These are phyloP conservation scores for Lepidium sativum DNA, from an alignment of 345 rosid genomes.

Conservation along the genomic window DNA sequence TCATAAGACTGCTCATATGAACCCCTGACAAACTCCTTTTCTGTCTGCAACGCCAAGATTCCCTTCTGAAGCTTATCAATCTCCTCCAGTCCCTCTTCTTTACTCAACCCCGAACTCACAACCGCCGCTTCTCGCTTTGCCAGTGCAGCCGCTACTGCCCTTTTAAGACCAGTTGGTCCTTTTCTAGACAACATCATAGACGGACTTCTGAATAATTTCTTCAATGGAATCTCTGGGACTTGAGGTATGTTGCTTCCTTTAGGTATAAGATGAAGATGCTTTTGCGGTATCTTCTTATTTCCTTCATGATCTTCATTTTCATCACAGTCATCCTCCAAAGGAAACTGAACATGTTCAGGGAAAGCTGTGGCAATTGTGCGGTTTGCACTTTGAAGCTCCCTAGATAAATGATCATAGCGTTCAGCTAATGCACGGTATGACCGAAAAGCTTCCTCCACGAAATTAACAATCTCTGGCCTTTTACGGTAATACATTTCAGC, in stretches of 20 bases:
- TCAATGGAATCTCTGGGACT: constrained; percentile 38
- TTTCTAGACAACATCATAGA: constrained; percentile 31
- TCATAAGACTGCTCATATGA: no score
- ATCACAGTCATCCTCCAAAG: constrained; percentile 45
- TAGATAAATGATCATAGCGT: no score
- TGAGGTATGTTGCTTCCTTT: constrained; percentile 33
- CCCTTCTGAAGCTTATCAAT: no score
- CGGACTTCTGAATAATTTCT: constrained; percentile 38
- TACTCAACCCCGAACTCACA: no score
- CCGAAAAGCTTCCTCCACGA: constrained; percentile 58
- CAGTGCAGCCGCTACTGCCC: constrained; percentile 14
- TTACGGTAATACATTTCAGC: constrained; percentile 68
- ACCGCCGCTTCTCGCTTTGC: constrained; percentile 20
- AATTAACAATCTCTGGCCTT: constrained; percentile 62
- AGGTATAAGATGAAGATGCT: constrained; percentile 18
- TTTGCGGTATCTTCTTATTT: constrained; percentile 2
- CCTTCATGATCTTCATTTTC: constrained; percentile 12
- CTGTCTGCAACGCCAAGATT: no score
- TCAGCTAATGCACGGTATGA: constrained; percentile 65
- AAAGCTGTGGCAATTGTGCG: constrained; percentile 63
- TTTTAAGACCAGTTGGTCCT: constrained; percentile 28
- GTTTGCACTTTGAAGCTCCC: constrained; percentile 76
- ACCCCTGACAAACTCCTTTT: no score
- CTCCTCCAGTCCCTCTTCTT: no score
- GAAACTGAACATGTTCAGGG: constrained; percentile 57